phyloP scores from a whole-genome alignment of 371 early-diverging fungal genomes.

The Zopfochytrium polystomum region DNA sequence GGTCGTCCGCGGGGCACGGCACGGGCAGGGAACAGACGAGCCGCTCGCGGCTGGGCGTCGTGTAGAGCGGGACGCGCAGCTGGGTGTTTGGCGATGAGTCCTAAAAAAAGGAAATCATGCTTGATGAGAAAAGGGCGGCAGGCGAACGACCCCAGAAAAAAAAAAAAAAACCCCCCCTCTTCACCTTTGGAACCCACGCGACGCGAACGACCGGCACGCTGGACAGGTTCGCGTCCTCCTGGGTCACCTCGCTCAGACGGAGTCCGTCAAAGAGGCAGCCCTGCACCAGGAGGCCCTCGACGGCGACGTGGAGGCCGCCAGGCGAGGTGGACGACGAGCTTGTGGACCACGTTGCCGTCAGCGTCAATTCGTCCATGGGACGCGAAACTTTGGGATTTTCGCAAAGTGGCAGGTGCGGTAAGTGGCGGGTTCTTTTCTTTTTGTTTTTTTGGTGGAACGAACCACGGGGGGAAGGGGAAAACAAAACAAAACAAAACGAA shows the following conservation, averaged over 20 bases:
- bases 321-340: constrained; percentile 2
- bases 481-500: neutral
- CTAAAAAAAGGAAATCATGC: constrained; percentile 5
- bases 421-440: too few relatives aligned
- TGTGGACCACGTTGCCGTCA: constrained; percentile 37
- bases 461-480: constrained; percentile 7
- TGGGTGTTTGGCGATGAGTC: constrained; percentile 1
- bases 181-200: constrained; percentile 44
- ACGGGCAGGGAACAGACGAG: constrained; percentile 34
- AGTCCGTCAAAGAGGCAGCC: constrained; percentile 48
- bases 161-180: too few relatives aligned
- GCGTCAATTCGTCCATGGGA: constrained; percentile 45
- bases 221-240: constrained; percentile 41
- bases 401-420: neutral
- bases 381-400: constrained; percentile 26
- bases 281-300: constrained; percentile 46
- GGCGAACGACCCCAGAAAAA: neutral
- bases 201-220: constrained; percentile 37
- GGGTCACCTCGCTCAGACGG: constrained; percentile 31
- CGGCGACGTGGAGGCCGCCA: constrained; percentile 18
- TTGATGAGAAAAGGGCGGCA: too few relatives aligned
- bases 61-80: constrained; percentile 43
- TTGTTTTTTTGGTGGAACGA: too few relatives aligned
- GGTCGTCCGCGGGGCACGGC: constrained; percentile 31
- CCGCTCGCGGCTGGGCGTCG: constrained; percentile 32